phyloP scores from a whole-genome alignment of 2,329 filamentous ascomycete species.

The Lachnellula subtilissima region DNA sequence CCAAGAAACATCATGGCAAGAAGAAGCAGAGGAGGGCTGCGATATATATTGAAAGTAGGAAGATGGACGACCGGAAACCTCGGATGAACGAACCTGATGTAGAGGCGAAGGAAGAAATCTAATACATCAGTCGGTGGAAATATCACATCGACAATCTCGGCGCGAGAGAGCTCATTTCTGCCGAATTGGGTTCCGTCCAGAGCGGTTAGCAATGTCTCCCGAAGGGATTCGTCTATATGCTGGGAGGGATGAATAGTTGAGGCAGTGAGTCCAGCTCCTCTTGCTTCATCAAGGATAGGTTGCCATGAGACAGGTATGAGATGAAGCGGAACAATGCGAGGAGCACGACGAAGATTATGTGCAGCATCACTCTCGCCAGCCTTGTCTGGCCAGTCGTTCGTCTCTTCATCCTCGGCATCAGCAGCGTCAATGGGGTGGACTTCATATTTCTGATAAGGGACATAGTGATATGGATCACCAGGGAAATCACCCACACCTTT shows the following conservation, averaged over 20 bases:
- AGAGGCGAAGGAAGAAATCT: constrained; percentile 28
- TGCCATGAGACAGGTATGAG: constrained; percentile 25
- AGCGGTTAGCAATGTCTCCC: constrained; percentile 15
- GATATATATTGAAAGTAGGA: constrained; percentile 27
- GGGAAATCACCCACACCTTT: constrained; percentile 14
- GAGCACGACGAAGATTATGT: constrained; percentile 7
- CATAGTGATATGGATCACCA: constrained; percentile 17
- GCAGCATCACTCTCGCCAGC: constrained; percentile 5
- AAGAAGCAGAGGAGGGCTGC: constrained; percentile 21
- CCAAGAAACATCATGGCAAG: constrained; percentile 30
- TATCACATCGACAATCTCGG: constrained; percentile 21
- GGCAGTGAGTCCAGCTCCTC: constrained; percentile 11
- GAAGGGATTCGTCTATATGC: constrained; percentile 15
- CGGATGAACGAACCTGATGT: constrained; percentile 25
- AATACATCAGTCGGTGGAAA: constrained; percentile 26
- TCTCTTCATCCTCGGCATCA: constrained; percentile 26
- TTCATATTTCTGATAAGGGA: constrained; percentile 15
- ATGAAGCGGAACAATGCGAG: constrained; percentile 18
- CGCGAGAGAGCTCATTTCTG: constrained; percentile 16
- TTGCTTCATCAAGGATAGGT: constrained; percentile 23
- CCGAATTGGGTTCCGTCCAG: constrained; percentile 16
- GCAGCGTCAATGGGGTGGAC: constrained; percentile 11
- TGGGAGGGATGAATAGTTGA: constrained; percentile 20
- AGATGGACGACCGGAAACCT: constrained; percentile 26
- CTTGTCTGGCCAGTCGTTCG: constrained; percentile 27